Conservation (phyloP, 495 filamentous ascomycete genomes). For the Haplographium delicatum region DNA sequence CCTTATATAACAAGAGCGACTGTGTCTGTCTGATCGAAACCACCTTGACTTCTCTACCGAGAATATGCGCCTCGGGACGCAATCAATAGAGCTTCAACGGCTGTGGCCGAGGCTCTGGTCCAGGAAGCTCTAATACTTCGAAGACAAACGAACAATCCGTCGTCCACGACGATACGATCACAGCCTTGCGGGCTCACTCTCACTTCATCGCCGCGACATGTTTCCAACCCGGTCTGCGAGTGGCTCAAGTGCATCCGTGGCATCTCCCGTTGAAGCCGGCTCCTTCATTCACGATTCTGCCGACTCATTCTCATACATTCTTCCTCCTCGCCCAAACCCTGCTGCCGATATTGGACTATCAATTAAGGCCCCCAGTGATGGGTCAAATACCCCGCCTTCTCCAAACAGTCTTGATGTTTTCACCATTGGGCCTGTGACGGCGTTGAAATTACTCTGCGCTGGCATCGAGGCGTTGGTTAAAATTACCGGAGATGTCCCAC, state of each 20-base stretch:
- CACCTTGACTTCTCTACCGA: conserved; percentile 2
- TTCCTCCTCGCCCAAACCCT: conserved; percentile 45
- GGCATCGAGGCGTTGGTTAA: conserved; percentile 69
- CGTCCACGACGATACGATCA: neutral
- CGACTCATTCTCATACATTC: conserved; percentile 19
- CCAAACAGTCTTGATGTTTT: conserved; percentile 54
- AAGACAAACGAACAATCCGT: neutral
- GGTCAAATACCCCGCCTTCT: conserved; percentile 14
- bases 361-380: conserved; percentile 1
- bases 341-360: conserved; percentile 41
- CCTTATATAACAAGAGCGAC: too few species aligned
- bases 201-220: conserved; percentile 1
- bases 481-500: conserved; percentile 66
- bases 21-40: conserved; percentile 12
- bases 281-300: conserved; percentile 19
- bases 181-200: neutral
- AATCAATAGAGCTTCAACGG: conserved; percentile 15
- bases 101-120: conserved; percentile 12
- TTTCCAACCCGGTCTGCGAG: conserved; percentile 5
- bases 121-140: conserved; percentile 2
- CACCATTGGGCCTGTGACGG: conserved; percentile 63
- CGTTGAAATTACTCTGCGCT: conserved; percentile 71
- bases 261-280: conserved; percentile 3
- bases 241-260: neutral
- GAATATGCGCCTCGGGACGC: conserved; percentile 23